Base-by-base conservation (phyloP, 2,329 filamentous ascomycete species). In the Diaporthe ampelina region DNA sequence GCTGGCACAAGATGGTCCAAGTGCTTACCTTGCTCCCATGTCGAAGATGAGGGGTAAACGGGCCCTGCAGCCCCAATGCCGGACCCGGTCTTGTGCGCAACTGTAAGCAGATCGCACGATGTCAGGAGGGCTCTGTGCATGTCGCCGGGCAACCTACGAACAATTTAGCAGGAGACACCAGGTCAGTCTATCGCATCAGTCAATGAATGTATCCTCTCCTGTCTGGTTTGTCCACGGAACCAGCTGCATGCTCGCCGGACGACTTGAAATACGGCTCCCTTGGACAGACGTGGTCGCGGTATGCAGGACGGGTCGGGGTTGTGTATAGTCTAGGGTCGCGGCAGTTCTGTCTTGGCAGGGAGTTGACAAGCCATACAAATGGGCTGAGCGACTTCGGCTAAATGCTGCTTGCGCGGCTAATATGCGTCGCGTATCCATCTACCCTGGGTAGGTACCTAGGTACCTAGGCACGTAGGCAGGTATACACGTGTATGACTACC, bases 11-110 rank as follows among this genome's bases (percentile, higher is more conserved):
- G 63, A 52, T 26, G 13, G 11, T 40, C 45, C 63, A 68, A 68
- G 63, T 68, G 63, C 63, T 68, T 54, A 68, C 63, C 63, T 54
- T 24, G 63, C 63, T 37, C 63, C 32, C 63, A 35, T 48, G 63
- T 63, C 73, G 63, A 69, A 57, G 73, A 48, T 75, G 70, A 75
- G 70, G 73, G 73, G 73, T 75, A 73, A 70, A 65, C 21, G 24
- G 8, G 45, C 45, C 63, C 45, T 67, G 45, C 63, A 61, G 29
- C 40, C 35, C 52, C 50, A 68, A 40, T 61, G 40, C 61, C 61
- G 29, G 29, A 68, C 29, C 70, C 37, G 54, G 43, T 56, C 40
- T 35, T 45, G 43, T 6, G 43, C 43, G 17, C 17, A 19, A 19
- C 43, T 45, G 43, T 19, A 19, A 45, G 17, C 43, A 40, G 37